Conservation (phyloP, 805 yeast genomes). For the Lipomyces kockii region DNA sequence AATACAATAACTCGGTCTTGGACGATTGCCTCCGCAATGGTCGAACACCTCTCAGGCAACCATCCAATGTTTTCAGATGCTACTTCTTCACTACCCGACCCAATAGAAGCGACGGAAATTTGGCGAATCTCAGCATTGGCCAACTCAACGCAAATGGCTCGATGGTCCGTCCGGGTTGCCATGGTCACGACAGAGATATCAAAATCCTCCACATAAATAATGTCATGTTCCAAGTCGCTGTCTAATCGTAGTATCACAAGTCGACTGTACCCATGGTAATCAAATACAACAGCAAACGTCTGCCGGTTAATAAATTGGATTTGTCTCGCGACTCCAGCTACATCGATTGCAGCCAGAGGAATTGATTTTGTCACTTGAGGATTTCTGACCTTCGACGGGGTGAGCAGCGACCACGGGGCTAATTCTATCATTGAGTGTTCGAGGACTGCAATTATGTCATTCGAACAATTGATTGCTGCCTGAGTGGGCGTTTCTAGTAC, state of each 20-base stretch:
- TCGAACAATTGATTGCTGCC: constrained; percentile 65
- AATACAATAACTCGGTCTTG: constrained; percentile 62
- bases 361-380: constrained; percentile 30
- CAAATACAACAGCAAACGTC: constrained; percentile 62
- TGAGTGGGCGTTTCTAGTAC: constrained; percentile 61
- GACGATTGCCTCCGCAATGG: constrained; percentile 18
- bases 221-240: constrained; percentile 13
- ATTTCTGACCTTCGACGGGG: constrained; percentile 13
- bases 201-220: constrained; percentile 20
- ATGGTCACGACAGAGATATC: constrained; percentile 16
- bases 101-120: not conserved
- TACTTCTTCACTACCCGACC: not conserved
- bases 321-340: constrained; percentile 57
- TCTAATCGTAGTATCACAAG: constrained; percentile 17
- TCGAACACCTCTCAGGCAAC: constrained; percentile 30
- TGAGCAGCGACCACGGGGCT: constrained; percentile 48
- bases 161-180: constrained; percentile 24
- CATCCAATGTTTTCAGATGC: constrained; percentile 8
- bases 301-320: constrained; percentile 60
- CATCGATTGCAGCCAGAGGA: constrained; percentile 14
- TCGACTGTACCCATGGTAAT: constrained; percentile 45
- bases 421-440: constrained; percentile 54
- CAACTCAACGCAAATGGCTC: constrained; percentile 20
- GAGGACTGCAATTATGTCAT: constrained; percentile 62
- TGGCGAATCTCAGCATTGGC: constrained; percentile 24